Conservation (phyloP, 352 stramenopile genomes). For the Pythium chondricola region DNA sequence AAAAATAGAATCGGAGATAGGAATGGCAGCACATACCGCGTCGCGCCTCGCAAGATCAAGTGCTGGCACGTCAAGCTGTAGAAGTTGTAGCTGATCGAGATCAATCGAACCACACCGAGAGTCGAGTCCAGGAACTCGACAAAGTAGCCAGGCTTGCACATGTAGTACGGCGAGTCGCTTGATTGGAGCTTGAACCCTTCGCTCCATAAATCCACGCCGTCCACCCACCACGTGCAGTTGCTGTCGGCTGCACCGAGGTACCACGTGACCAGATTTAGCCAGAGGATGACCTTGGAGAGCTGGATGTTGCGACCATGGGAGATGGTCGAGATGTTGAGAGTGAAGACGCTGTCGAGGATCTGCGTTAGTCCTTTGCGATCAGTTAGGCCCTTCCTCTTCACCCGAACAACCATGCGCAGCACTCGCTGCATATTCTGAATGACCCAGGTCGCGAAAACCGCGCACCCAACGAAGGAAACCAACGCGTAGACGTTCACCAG, state of each 20-base stretch:
- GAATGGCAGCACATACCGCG: conserved; percentile 3
- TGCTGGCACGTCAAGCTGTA: conserved; percentile 8
- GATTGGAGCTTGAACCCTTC: not conserved
- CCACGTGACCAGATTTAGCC: conserved; percentile 9
- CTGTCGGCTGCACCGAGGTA: conserved; percentile 12
- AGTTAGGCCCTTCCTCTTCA: conserved; percentile 1
- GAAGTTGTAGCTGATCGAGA: conserved; percentile 11
- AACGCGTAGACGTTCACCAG: conserved; percentile 15
- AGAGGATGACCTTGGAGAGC: conserved; percentile 5
- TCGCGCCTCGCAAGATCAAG: conserved; percentile 1
- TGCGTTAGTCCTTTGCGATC: conserved; percentile 4
- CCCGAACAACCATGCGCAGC: not conserved
- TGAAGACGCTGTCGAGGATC: conserved; percentile 1
- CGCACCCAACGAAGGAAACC: conserved; percentile 5
- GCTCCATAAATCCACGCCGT: conserved; percentile 10
- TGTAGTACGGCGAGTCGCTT: conserved; percentile 11
- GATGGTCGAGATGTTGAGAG: conserved; percentile 6
- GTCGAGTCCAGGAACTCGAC: not conserved
- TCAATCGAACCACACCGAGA: conserved; percentile 4
- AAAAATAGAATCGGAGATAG: conserved; percentile 1
- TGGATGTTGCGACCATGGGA: conserved; percentile 11
- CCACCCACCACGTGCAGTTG: conserved; percentile 8
- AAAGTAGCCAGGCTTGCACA: conserved; percentile 5
- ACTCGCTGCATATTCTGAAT: conserved; percentile 3
- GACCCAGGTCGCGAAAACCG: conserved; percentile 8